Evolutionary conservation across 2,329 filamentous ascomycete genomes (phyloP).

Genomic region (Thyridium curvatum): DNA sequence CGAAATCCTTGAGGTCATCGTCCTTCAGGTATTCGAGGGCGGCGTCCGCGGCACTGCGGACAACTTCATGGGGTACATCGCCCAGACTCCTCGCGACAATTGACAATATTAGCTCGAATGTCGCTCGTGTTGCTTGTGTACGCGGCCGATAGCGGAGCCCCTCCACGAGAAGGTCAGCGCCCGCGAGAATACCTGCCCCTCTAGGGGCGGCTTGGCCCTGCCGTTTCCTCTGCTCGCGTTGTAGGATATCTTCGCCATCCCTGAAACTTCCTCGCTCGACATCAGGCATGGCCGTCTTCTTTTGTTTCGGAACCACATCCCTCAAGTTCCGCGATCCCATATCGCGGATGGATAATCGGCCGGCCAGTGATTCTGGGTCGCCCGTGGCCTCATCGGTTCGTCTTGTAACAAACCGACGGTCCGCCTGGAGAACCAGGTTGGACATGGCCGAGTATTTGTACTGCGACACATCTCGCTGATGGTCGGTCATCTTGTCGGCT

Average conservation of each 20-base stretch:
- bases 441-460: conserved; percentile 99
- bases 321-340: conserved; percentile 85
- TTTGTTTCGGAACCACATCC: conserved; percentile 74
- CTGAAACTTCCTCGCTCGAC: conserved; percentile 69
- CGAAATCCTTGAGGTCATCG: conserved; percentile 90
- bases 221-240: conserved; percentile 79
- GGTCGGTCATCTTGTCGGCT: conserved; percentile 60
- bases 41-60: conserved; percentile 88
- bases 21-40: conserved; percentile 90
- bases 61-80: conserved; percentile 86
- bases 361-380: conserved; percentile 94
- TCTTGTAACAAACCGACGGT: conserved; percentile 89
- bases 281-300: conserved; percentile 64
- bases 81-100: conserved; percentile 84
- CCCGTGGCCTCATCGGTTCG: conserved; percentile 92
- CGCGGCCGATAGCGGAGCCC: conserved; percentile 87
- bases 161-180: conserved; percentile 81
- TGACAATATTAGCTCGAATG: conserved; percentile 90
- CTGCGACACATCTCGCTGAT: conserved; percentile 80
- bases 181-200: conserved; percentile 73
- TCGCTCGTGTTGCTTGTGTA: conserved; percentile 84
- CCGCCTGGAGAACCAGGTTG: conserved; percentile 99
- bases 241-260: conserved; percentile 78
- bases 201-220: conserved; percentile 68
- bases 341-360: conserved; percentile 85